Base-by-base conservation (phyloP, 2,329 filamentous ascomycete genomes). In the Elsinoe fawcettii region DNA sequence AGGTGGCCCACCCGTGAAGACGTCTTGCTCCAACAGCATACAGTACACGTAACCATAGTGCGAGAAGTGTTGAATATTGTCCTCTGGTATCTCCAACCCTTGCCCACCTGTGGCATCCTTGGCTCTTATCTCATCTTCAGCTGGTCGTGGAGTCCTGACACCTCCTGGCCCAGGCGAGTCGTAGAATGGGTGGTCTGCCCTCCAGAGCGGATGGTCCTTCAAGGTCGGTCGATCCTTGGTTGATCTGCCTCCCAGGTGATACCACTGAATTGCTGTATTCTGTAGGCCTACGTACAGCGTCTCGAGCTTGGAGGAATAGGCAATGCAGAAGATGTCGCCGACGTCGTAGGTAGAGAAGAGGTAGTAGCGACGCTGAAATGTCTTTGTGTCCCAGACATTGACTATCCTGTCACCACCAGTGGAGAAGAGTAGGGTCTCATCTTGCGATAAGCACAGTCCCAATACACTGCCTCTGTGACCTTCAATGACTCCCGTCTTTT, bases 41-140 rank as follows among this genome's bases (percentile, higher is more conserved):
- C 90, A 95, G 70, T 96, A 96, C 0, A 99, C 85, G 69, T 96
- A 97, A 44, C 95, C 93, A 70, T 86, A 92, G 70, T 99, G 93
- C 1, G 93, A 90, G 73, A 95, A 99, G 65, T 93, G 87, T 58
- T 80, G 82, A 58, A 95, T 88, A 57, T 91, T 86, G 20, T 87
- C 82, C 51, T 84, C 82, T 66, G 89, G 86, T 59, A 96, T 90
- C 68, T 95, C 90, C 5, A 97, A 74, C 1, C 87, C 80, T 32
- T 84, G 80, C 1, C 84, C 84, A 43, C 83, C 83, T 39, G 75
- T 73, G 2, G 76, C 77, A 61, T 79, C 73, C 20, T 71, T 70
- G 27, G 73, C 76, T 25, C 71, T 67, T 22, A 73, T 69, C 68
- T 80, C 69, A 73, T 75, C 70, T 43, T 83, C 80, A 60, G 80